Evolutionary conservation across 805 yeast genomes (phyloP).

Genomic region (Kuraishia capsulata): DNA sequence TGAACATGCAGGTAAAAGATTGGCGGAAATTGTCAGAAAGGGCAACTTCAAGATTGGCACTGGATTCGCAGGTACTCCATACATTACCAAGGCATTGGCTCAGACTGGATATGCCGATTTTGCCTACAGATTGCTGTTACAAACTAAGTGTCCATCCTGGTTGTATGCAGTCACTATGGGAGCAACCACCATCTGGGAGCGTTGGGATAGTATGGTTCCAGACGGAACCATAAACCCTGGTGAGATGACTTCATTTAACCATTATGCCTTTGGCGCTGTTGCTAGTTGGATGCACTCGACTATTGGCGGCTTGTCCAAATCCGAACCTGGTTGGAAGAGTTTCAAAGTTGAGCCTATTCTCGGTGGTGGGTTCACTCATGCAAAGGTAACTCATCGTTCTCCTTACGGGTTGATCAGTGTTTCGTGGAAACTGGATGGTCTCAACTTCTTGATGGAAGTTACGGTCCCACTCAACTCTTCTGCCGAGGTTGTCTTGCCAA

Average conservation of each 20-base stretch:
- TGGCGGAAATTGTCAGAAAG: slow-evolving; percentile 5
- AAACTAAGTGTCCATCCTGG: slow-evolving; percentile 16
- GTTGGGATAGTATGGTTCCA: slow-evolving; percentile 19
- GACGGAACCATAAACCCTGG: slow-evolving; percentile 18
- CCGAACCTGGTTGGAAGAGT: slow-evolving; percentile 11
- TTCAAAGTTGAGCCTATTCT: slow-evolving; percentile 8
- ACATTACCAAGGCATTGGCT: slow-evolving; percentile 13
- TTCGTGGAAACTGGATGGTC: slow-evolving; percentile 6
- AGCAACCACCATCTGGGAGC: slow-evolving; percentile 20
- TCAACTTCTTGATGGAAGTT: slow-evolving; percentile 5
- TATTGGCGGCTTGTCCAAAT: slow-evolving; percentile 10
- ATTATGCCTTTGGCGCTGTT: slow-evolving; percentile 15
- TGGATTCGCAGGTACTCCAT: slow-evolving; percentile 20
- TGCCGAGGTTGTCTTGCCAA: slow-evolving; percentile 8
- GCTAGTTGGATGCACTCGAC: slow-evolving; percentile 12
- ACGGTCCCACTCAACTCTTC: slow-evolving; percentile 6
- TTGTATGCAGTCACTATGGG: slow-evolving; percentile 18
- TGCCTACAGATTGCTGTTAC: slow-evolving; percentile 14
- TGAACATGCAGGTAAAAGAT: slow-evolving; percentile 11
- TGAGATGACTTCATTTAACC: slow-evolving; percentile 19
- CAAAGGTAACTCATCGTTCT: slow-evolving; percentile 6
- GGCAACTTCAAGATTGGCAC: slow-evolving; percentile 12
- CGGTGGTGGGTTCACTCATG: slow-evolving; percentile 7
- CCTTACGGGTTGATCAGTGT: slow-evolving; percentile 7
- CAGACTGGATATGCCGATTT: slow-evolving; percentile 10